A percentile compares a stretch with the other conserved stretches of the same genome.
Conservation (phyloP, 129 eudicot species). For the Centaurea solstitialis region DNA sequence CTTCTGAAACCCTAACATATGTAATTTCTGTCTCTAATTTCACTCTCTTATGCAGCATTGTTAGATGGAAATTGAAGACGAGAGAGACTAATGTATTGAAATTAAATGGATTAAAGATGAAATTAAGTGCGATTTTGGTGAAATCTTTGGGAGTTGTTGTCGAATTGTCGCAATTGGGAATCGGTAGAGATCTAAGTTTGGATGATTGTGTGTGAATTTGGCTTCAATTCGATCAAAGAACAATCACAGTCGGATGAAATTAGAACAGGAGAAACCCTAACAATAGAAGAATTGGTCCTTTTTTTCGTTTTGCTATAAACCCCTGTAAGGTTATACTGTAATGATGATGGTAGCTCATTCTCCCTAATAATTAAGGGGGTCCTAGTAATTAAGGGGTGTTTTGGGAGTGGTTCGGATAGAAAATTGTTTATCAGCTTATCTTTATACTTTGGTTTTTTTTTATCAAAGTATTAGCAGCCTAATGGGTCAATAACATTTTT, state of each 20-base stretch:
- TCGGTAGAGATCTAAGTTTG: not conserved
- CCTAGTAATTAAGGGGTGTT: too few species aligned
- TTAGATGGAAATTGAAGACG: not conserved
- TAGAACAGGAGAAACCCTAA: not conserved
- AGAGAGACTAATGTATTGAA: not conserved
- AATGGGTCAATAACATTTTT: too few species aligned
- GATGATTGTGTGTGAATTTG: not conserved
- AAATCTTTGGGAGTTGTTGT: not conserved
- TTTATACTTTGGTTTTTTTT: too few species aligned
- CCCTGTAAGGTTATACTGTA: too few species aligned
- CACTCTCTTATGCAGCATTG: slow-evolving; percentile 9
- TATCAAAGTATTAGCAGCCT: too few species aligned
- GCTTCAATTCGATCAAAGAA: not conserved
- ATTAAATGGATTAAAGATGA: slow-evolving; percentile 3
- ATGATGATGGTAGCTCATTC: not conserved
- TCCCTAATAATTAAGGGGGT: too few species aligned
- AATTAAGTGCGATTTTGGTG: not conserved
- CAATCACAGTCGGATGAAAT: not conserved
- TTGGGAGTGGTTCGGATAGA: too few species aligned
- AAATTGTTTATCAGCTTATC: too few species aligned
- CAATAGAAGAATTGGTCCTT: not conserved
- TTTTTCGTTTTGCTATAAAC: not conserved
- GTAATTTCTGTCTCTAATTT: not conserved
- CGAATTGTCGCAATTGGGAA: not conserved
- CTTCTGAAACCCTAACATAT: not conserved